Evolutionary conservation across 106 monocot genomes (phyloP).

Genomic region (Dendrobium nobile): DNA sequence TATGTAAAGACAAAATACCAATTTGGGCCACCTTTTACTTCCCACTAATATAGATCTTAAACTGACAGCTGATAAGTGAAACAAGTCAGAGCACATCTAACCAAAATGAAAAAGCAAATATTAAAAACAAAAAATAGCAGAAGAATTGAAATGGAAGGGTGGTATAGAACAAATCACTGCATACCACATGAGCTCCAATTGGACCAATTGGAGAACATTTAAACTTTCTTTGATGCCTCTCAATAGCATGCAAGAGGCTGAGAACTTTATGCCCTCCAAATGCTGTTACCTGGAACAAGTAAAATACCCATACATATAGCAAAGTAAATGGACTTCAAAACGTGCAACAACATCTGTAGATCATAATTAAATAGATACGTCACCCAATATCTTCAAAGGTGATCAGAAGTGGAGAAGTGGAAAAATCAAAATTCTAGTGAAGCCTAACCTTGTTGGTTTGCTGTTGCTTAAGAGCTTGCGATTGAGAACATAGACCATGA

Average conservation of each 20-base stretch:
- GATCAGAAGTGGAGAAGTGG: background rate
- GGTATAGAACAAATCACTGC: conserved; percentile 1
- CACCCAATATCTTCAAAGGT: background rate
- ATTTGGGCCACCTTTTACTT: too few species aligned
- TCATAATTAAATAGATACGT: background rate
- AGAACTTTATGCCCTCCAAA: conserved; percentile 96
- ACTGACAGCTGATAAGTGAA: background rate
- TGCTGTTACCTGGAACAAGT: conserved; percentile 60
- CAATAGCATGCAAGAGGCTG: conserved; percentile 58
- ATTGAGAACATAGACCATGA: conserved; percentile 36
- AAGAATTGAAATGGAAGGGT: background rate
- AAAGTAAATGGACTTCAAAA: background rate
- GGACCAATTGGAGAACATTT: conserved; percentile 78
- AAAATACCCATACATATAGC: conserved; percentile 6
- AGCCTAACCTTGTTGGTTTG: conserved; percentile 70
- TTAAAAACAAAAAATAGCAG: background rate
- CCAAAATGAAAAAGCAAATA: background rate
- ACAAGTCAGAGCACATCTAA: background rate
- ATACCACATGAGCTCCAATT: conserved; percentile 84
- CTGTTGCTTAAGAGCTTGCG: conserved; percentile 53
- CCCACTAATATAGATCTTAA: too few species aligned
- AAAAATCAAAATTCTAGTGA: background rate
- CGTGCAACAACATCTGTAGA: background rate
- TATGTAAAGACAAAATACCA: too few species aligned
- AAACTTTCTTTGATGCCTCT: conserved; percentile 60